Conservation (phyloP, 1,139 yeast species). For the Arxiozyma slooffiae region DNA sequence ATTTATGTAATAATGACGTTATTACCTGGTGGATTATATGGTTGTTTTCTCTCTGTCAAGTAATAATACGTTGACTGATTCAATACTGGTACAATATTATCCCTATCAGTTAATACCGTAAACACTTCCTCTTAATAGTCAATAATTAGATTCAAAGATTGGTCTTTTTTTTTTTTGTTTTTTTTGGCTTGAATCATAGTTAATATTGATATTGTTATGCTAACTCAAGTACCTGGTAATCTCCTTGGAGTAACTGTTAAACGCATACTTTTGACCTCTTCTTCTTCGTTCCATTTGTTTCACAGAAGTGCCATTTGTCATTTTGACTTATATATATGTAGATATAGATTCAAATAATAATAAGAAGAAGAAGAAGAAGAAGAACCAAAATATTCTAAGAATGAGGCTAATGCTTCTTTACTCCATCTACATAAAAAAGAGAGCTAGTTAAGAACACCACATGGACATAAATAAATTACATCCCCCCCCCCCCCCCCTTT, state of each 20-base stretch:
- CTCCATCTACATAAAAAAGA: not conserved
- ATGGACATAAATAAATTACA: too few relatives aligned
- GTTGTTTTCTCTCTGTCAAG: constrained; percentile 65
- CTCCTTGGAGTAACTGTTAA: not conserved
- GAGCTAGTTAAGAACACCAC: not conserved
- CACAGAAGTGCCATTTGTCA: not conserved
- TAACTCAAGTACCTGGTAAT: not conserved
- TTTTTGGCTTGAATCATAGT: constrained; percentile 32
- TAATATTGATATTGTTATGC: not conserved
- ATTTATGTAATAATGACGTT: constrained; percentile 78
- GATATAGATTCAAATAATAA: too few relatives aligned
- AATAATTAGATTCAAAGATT: constrained; percentile 56
- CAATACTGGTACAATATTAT: constrained; percentile 82
- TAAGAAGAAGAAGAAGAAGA: too few relatives aligned
- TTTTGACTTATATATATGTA: not conserved
- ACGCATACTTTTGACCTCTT: not conserved
- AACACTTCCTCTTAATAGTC: constrained; percentile 48
- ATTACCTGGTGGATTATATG: constrained; percentile 73
- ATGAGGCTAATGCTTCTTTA: not conserved
- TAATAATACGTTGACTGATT: constrained; percentile 76
- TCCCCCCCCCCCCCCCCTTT: too few relatives aligned
- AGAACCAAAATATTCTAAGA: not conserved
- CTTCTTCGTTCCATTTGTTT: constrained; percentile 2
- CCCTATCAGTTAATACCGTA: constrained; percentile 83
- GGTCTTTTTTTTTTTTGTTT: constrained; percentile 33